Base-by-base conservation (phyloP, 2,329 filamentous ascomycete genomes). In the Parasarocladium wereldwijsianum region DNA sequence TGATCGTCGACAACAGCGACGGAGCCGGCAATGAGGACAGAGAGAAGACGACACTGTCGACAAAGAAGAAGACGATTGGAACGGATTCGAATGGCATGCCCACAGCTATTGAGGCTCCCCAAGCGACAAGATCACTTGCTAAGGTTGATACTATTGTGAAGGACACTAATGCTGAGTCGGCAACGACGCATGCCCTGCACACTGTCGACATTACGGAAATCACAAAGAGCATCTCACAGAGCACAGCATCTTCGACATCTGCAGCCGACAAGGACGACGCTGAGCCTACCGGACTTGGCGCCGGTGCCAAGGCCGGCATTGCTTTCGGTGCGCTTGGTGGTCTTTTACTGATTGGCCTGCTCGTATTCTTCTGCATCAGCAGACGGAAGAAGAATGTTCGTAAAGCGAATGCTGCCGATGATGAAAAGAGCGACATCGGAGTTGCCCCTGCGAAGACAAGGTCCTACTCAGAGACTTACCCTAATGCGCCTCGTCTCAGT, bases 291-390 rank as follows among this genome's bases (percentile, higher is more conserved):
- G 43, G 46, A 6, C 43, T 39, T 20, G 50, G 43, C 27, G 36
- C 51, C 7, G 65, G 56, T 17, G 49, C 56, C 24, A 90, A 84
- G 53, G 86, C 84, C 24, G 90, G 90, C 36, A 69, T 94, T 37
- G 83, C 78, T 5, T 75, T 94, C 47, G 86, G 85, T 44, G 71
- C 92, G 27, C 55, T 94, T 18, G 62, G 77, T 6, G 70, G 70
- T 28, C 43, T 93, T 16, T 68, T 76, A 18, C 52, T 76, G 3
- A 49, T 90, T 16, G 70, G 73, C 17, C 58, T 74, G n/a, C 49
- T 80, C 14, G 61, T 80, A 13, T 77, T 83, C 46, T 74, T 92
- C 50, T 50, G 83, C 36, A 67, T 85, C 47, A 76, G 68, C 41
- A 64, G 56, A 42, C 71, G 73, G 46, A 82, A 77, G 62, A 81